phyloP scores from a whole-genome alignment of 495 filamentous ascomycete species.

The Aspergillus coremiiformis region DNA sequence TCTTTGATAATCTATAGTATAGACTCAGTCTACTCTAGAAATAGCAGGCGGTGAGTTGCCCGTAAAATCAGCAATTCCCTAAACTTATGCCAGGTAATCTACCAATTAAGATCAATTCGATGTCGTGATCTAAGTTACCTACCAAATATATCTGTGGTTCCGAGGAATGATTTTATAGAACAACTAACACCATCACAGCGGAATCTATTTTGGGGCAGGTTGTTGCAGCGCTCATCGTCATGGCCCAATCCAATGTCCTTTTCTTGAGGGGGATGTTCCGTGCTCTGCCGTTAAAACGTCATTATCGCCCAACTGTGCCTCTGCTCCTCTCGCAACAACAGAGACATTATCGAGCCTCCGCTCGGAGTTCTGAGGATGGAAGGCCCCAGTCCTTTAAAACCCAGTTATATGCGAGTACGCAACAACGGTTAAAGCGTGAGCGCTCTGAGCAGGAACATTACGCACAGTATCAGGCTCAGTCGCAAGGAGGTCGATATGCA shows the following conservation, averaged over 20 bases:
- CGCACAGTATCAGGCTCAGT: constrained; percentile 47
- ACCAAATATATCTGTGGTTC: too few species aligned
- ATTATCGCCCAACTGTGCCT: not conserved
- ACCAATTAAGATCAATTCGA: too few species aligned
- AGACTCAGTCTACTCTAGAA: too few species aligned
- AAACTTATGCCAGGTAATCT: too few species aligned
- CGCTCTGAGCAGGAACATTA: constrained; percentile 60
- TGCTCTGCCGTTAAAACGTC: constrained; percentile 12
- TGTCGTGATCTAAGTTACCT: too few species aligned
- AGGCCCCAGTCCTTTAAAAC: constrained; percentile 59
- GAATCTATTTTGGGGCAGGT: not conserved
- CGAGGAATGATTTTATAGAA: too few species aligned
- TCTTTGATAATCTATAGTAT: too few species aligned
- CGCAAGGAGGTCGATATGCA: constrained; percentile 47
- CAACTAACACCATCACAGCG: too few species aligned
- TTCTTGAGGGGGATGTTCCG: constrained; percentile 10
- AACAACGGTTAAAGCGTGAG: constrained; percentile 67
- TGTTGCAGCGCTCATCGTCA: not conserved
- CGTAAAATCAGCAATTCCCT: too few species aligned
- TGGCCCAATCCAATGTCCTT: not conserved
- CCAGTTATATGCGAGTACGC: constrained; percentile 82
- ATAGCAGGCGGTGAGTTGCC: too few species aligned
- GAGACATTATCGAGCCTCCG: constrained; percentile 19
- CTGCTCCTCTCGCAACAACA: constrained; percentile 8
- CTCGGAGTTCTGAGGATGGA: constrained; percentile 19